Evolutionary conservation across 495 filamentous ascomycete genomes (phyloP).

Genomic region (Neurospora sp.): DNA sequence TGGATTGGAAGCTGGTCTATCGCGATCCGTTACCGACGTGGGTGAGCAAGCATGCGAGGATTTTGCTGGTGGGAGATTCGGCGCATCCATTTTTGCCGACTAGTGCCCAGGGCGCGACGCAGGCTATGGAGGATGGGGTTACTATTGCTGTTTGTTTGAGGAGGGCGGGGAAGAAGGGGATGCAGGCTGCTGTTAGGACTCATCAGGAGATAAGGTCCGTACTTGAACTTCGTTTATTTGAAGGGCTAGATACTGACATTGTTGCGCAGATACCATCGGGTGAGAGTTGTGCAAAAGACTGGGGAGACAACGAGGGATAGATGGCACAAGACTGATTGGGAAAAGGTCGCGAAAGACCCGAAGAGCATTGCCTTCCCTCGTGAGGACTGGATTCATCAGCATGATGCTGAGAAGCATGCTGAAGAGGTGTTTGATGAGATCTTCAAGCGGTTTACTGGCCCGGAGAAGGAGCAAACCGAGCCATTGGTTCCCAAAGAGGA

Average conservation of each 20-base stretch:
- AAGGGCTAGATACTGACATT: constrained; percentile 2
- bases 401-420: constrained; percentile 46
- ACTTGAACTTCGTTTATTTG: background rate
- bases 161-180: constrained; percentile 41
- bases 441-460: constrained; percentile 11
- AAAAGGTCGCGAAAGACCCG: constrained; percentile 38
- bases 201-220: constrained; percentile 26
- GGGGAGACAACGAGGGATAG: constrained; percentile 43
- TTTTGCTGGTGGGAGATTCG: constrained; percentile 49
- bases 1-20: constrained; percentile 62
- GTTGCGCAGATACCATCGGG: constrained; percentile 32
- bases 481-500: no score
- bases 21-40: constrained; percentile 53
- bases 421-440: constrained; percentile 40
- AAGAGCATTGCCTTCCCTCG: constrained; percentile 43
- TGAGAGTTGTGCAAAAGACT: constrained; percentile 40
- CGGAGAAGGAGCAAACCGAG: no score
- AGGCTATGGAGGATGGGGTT: constrained; percentile 56
- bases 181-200: constrained; percentile 34
- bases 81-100: constrained; percentile 59
- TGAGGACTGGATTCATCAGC: constrained; percentile 44
- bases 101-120: constrained; percentile 51
- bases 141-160: constrained; percentile 49
- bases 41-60: constrained; percentile 47
- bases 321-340: constrained; percentile 50